Conservation (phyloP, 2,329 filamentous ascomycete genomes). For the Arthrobotrys sphaeroides region DNA sequence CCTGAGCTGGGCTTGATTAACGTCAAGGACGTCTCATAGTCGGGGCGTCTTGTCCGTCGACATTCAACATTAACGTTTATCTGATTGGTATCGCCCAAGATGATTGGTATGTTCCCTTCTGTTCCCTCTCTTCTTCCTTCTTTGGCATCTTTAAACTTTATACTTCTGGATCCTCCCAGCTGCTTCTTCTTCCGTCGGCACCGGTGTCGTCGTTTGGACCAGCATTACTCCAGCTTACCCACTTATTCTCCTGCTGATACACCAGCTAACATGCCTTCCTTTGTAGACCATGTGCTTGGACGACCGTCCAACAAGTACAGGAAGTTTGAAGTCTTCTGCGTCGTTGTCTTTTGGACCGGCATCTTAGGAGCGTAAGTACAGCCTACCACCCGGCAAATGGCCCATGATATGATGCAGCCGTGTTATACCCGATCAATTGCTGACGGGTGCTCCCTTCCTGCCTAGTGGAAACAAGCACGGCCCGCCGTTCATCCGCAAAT, state of each 20-base stretch:
- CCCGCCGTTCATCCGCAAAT: conserved; percentile 76
- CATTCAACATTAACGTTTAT: too few species aligned
- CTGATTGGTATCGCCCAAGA: background rate
- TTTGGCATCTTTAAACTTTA: background rate
- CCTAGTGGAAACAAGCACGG: conserved; percentile 84
- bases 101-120: conserved; percentile 33
- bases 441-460: conserved; percentile 56
- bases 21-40: background rate
- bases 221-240: background rate
- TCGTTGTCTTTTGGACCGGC: conserved; percentile 88
- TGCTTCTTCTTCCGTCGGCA: background rate
- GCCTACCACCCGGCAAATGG: background rate
- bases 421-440: background rate
- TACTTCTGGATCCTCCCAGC: background rate
- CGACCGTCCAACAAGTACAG: conserved; percentile 90
- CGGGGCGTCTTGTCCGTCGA: background rate
- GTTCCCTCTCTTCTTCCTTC: background rate
- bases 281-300: conserved; percentile 84
- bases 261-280: conserved; percentile 26
- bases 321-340: conserved; percentile 89
- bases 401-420: background rate
- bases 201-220: background rate
- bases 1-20: too few species aligned
- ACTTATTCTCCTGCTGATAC: background rate
- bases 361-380: conserved; percentile 80